Percentiles rank a stretch among this genome's conserved stretches.
phyloP scores from a whole-genome alignment of 805 yeast genomes.

The Kuraishia cidri region DNA sequence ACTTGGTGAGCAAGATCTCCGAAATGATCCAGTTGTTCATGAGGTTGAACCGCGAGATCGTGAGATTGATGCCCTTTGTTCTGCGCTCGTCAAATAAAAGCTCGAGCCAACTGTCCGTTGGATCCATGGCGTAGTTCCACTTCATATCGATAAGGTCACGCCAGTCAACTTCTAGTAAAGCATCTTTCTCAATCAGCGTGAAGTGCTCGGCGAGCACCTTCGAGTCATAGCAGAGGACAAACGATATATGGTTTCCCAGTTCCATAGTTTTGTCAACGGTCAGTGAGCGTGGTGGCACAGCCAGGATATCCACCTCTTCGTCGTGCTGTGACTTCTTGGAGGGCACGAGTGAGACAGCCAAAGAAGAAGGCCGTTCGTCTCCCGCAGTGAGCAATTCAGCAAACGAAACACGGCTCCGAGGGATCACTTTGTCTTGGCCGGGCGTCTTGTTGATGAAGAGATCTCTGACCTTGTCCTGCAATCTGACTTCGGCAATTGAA shows the following conservation, averaged over 20 bases:
- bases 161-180: constrained; percentile 85
- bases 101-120: constrained; percentile 79
- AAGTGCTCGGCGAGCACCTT: constrained; percentile 66
- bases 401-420: background rate
- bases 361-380: background rate
- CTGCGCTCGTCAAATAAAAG: constrained; percentile 43
- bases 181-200: constrained; percentile 81
- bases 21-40: constrained; percentile 90
- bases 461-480: constrained; percentile 23
- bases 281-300: background rate
- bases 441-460: constrained; percentile 13
- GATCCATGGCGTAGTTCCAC: constrained; percentile 60
- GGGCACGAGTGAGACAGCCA: background rate
- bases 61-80: constrained; percentile 66
- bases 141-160: constrained; percentile 70
- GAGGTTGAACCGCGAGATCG: constrained; percentile 78
- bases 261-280: constrained; percentile 31
- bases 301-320: background rate
- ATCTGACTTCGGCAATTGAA: constrained; percentile 17
- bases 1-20: constrained; percentile 67
- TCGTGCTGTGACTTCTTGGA: background rate
- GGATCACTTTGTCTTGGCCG: background rate
- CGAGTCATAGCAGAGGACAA: constrained; percentile 67
- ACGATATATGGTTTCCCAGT: constrained; percentile 63
- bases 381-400: background rate